These are phyloP conservation scores for Isatis lusitanica DNA, from an alignment of 441 rosid species.

Conservation along the genomic window DNA sequence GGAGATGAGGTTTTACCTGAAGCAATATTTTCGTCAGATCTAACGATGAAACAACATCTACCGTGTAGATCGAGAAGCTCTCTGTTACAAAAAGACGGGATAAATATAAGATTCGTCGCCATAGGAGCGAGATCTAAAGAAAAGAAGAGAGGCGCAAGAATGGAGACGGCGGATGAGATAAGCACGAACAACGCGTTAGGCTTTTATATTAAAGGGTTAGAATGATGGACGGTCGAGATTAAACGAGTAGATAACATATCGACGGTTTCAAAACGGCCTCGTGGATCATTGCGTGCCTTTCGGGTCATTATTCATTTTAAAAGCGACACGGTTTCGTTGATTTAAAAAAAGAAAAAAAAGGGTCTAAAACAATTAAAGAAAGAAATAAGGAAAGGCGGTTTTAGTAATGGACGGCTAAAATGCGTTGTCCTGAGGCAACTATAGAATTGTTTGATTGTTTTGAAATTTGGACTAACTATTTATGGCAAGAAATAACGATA, in stretches of 20 bases:
- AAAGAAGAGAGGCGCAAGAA: background rate
- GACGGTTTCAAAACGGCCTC: conserved; percentile 7
- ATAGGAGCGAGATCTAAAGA: background rate
- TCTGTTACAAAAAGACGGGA: background rate
- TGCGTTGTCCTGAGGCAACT: background rate
- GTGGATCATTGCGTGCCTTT: conserved; percentile 33
- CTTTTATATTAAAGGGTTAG: conserved; percentile 7
- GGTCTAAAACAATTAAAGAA: background rate
- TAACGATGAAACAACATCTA: background rate
- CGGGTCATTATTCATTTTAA: conserved; percentile 11
- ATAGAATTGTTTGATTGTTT: too few relatives aligned
- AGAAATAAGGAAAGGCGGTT: background rate
- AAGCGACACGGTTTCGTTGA: conserved; percentile 21
- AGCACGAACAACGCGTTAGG: background rate
- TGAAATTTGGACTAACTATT: too few relatives aligned
- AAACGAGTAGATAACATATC: background rate
- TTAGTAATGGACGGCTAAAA: background rate
- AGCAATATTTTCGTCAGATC: background rate
- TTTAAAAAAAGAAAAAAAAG: background rate
- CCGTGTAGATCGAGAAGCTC: background rate
- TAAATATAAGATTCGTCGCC: background rate
- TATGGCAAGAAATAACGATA: too few relatives aligned
- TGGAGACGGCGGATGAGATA: background rate
- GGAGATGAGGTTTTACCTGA: conserved; percentile 4
- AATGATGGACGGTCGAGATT: conserved; percentile 14